Conservation (phyloP, 345 rosid species). For the Salix exigua region DNA sequence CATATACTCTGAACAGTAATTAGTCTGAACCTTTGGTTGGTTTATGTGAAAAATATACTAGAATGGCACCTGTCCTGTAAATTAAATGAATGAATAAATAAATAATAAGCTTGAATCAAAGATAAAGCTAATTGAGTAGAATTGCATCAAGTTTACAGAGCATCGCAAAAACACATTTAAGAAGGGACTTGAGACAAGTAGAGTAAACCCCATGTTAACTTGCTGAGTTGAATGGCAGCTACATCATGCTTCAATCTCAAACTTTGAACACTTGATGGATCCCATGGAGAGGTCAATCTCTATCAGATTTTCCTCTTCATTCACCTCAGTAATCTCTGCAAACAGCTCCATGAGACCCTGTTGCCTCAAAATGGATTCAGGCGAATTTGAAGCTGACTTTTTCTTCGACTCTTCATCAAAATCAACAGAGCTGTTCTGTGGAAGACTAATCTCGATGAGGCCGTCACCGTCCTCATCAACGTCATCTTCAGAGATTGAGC, state of each 20-base stretch:
- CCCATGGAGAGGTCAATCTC: constrained; percentile 79
- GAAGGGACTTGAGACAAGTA: not conserved
- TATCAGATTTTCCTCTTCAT: constrained; percentile 67
- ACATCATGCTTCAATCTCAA: constrained; percentile 25
- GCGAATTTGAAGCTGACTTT: constrained; percentile 16
- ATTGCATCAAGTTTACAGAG: not conserved
- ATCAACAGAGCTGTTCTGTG: constrained; percentile 21
- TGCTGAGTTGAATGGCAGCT: not conserved
- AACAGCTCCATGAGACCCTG: constrained; percentile 40
- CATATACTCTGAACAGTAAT: too few species aligned
- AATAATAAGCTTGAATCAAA: not conserved
- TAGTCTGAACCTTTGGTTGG: not conserved
- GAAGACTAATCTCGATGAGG: constrained; percentile 64
- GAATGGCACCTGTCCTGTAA: not conserved
- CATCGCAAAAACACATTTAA: not conserved
- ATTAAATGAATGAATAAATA: not conserved
- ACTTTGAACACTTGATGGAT: constrained; percentile 50
- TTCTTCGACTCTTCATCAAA: constrained; percentile 21
- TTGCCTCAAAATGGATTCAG: constrained; percentile 30
- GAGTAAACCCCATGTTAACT: not conserved
- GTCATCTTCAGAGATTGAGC: constrained; percentile 21
- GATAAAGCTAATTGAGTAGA: not conserved
- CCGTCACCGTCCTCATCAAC: constrained; percentile 46
- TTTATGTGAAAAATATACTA: not conserved
- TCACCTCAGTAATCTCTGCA: constrained; percentile 47